Base-by-base conservation (phyloP, 495 filamentous ascomycete species). In the Aspergillus taichungensis region DNA sequence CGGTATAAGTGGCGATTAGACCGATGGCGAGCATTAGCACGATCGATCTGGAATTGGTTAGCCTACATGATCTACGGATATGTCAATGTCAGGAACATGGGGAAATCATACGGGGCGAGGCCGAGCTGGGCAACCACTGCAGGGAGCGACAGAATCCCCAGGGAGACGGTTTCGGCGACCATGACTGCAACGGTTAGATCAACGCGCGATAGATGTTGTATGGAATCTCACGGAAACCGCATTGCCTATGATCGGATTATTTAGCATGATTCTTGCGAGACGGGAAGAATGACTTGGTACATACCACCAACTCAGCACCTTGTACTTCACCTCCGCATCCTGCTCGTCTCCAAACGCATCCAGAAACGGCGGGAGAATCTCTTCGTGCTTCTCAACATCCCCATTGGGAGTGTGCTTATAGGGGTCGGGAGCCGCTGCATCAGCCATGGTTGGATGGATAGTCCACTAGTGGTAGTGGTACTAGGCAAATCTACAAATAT, bases 1-100 rank as follows among this genome's bases (percentile, higher is more conserved):
- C 83, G 13, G 83, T 87, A 62, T 90, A 92, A 37, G 81, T 82
- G 37, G 86, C 80, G 9, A 87, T 50, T 8, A 85, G 49, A 30
- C 86, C 86, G 14, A 87, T 57, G 13, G 64, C 60, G 24, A 84
- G 60, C 77, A 90, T 50, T 68, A 84, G 72, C 14, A 84, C 56
- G 11, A 86, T 47, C 29, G 82, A 55, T 12, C 58, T 61, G 14
- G 6, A 31, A 3, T 27, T 8, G 9, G 9, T 38, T 10, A 30
- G 35, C 29, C 14, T 49, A 10, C 11, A 6, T 6, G 14, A 13
- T 4, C 8, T 8, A 40, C 13, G 28, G 13, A 6, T 33, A 46
- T 31, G 49, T 52, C 4, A 24, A 24, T 24, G 18, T 1, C 18
- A 24, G 18, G 5, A 24, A 8, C 10, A 36, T 30, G 4, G 8